Evolutionary conservation across 2,329 filamentous ascomycete genomes (phyloP).

Genomic region (Aureobasidium sp.): DNA sequence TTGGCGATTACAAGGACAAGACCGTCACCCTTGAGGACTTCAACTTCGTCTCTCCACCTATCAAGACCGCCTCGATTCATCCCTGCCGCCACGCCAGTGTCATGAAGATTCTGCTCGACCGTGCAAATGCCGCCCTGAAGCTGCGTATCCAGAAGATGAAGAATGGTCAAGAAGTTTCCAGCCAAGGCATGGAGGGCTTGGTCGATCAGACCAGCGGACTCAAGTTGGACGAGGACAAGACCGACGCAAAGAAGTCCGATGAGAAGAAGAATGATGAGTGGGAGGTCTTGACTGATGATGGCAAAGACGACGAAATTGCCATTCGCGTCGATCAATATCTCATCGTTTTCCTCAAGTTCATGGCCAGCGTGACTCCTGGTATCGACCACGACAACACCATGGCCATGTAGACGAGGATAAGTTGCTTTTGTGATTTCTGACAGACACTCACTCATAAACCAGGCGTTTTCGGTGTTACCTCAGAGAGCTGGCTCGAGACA

Average conservation of each 20-base stretch:
- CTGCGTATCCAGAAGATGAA: conserved; percentile 75
- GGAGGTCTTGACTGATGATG: conserved; percentile 51
- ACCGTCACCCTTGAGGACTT: conserved; percentile 98
- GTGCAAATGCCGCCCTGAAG: conserved; percentile 87
- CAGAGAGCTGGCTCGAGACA: neutral
- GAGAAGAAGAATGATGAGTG: conserved; percentile 53
- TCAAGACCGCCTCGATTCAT: conserved; percentile 96
- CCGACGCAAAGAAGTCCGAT: conserved; percentile 23
- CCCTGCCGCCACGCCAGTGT: conserved; percentile 96
- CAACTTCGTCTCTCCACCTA: conserved; percentile 80
- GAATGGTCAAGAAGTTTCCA: conserved; percentile 41
- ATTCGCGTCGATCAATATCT: conserved; percentile 86
- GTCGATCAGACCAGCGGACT: conserved; percentile 63
- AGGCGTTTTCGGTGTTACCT: neutral
- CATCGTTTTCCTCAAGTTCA: conserved; percentile 78
- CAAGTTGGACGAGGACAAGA: conserved; percentile 47
- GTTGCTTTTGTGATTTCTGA: neutral
- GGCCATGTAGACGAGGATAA: conserved; percentile 57
- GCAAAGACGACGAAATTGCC: conserved; percentile 63
- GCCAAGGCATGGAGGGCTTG: conserved; percentile 72
- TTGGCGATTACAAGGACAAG: conserved; percentile 96
- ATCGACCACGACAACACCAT: conserved; percentile 99
- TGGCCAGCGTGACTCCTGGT: conserved; percentile 73
- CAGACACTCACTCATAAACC: neutral
- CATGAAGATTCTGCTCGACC: conserved; percentile 95